phyloP scores from a whole-genome alignment of 495 filamentous ascomycete genomes.

The Penicillium odoratum region DNA sequence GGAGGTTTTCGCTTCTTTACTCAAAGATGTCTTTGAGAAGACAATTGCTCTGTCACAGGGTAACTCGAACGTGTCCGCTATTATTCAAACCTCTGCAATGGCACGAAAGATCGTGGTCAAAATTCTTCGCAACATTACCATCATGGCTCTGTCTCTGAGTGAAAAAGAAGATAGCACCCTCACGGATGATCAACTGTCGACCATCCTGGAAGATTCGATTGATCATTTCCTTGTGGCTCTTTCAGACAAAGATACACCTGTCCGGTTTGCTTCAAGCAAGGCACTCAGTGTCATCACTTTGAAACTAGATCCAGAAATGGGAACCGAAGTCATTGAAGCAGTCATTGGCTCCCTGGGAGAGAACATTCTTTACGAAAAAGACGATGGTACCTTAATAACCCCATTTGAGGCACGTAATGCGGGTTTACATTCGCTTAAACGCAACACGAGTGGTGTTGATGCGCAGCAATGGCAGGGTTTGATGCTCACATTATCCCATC shows the following conservation, averaged over 20 bases:
- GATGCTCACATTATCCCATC: conserved; percentile 80
- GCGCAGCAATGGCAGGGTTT: conserved; percentile 88
- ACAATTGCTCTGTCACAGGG: conserved; percentile 43
- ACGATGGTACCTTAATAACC: conserved; percentile 38
- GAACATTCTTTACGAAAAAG: conserved; percentile 69
- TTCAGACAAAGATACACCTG: conserved; percentile 83
- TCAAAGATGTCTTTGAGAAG: conserved; percentile 50
- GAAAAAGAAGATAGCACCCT: conserved; percentile 37
- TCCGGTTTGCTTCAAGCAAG: conserved; percentile 89
- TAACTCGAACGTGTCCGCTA: conserved; percentile 39
- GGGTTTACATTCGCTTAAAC: conserved; percentile 38
- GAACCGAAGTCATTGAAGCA: conserved; percentile 79
- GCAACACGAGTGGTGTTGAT: conserved; percentile 71
- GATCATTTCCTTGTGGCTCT: conserved; percentile 71
- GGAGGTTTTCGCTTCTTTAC: conserved; percentile 51
- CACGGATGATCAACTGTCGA: conserved; percentile 46
- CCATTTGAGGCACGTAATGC: conserved; percentile 35
- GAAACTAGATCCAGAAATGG: conserved; percentile 76
- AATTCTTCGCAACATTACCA: conserved; percentile 68
- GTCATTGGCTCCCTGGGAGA: conserved; percentile 72
- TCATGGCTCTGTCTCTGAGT: conserved; percentile 55
- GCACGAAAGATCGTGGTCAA: conserved; percentile 82
- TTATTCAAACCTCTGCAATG: conserved; percentile 65
- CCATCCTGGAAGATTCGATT: conserved; percentile 53
- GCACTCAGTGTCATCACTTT: conserved; percentile 81